These are phyloP conservation scores for Hydnomerulius pinastri DNA, from an alignment of 768 basidiomycete species.

Conservation along the genomic window DNA sequence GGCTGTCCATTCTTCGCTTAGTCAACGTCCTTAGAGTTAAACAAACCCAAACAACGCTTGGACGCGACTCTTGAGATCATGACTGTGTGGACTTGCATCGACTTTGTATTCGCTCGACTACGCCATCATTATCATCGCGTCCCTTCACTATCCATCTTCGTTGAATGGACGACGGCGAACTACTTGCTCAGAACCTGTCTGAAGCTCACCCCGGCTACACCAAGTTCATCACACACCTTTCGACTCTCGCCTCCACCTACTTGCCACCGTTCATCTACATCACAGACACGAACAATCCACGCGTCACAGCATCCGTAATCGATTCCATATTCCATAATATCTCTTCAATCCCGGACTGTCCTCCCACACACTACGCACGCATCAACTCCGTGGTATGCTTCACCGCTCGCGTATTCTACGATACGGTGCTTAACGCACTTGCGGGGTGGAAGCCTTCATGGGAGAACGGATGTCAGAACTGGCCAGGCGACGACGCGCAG, in stretches of 20 bases:
- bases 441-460: conserved; percentile 57
- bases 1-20: conserved; percentile 1
- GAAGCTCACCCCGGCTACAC: conserved; percentile 26
- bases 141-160: no score
- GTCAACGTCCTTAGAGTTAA: conserved; percentile 17
- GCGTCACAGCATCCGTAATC: conserved; percentile 44
- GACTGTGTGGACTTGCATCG: background rate
- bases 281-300: conserved; percentile 54
- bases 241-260: conserved; percentile 31
- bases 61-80: no score
- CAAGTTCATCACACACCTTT: conserved; percentile 25
- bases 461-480: conserved; percentile 63
- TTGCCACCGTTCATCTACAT: conserved; percentile 72
- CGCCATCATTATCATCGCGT: no score
- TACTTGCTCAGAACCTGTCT: conserved; percentile 1
- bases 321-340: conserved; percentile 15
- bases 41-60: conserved; percentile 17
- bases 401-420: conserved; percentile 62
- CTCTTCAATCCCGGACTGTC: conserved; percentile 11
- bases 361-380: conserved; percentile 42
- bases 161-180: conserved; percentile 24
- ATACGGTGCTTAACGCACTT: conserved; percentile 62
- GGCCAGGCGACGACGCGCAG: conserved; percentile 44
- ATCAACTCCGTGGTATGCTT: conserved; percentile 64
- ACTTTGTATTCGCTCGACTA: no score